Conservation (phyloP, 208 protist species). For the Leishmania mexicana region DNA sequence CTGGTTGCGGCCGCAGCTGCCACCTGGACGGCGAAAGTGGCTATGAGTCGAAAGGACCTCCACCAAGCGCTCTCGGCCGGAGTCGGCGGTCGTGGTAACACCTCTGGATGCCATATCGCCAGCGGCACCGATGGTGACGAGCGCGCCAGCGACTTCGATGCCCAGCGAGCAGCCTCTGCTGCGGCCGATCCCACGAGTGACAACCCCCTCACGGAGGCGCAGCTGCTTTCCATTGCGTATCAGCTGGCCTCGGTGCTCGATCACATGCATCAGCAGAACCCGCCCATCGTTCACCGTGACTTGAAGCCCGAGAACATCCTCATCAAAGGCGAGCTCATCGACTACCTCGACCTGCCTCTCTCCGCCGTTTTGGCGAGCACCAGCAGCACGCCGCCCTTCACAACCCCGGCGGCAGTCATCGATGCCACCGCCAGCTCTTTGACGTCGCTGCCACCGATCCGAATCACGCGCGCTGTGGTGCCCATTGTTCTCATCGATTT, state of each 20-base stretch:
- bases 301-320: slow-evolving; percentile 97
- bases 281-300: slow-evolving; percentile 98
- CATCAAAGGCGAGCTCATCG: slow-evolving; percentile 45
- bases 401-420: neutral
- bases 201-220: slow-evolving; percentile 69
- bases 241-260: slow-evolving; percentile 72
- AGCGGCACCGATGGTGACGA: neutral
- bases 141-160: neutral
- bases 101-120: neutral
- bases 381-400: slow-evolving; percentile 1
- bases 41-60: neutral
- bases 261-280: slow-evolving; percentile 84
- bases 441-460: slow-evolving; percentile 18
- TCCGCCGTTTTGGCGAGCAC: neutral
- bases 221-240: slow-evolving; percentile 81
- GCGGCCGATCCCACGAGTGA: slow-evolving; percentile 19
- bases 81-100: neutral
- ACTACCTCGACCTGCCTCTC: slow-evolving; percentile 21
- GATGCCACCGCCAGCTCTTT: slow-evolving; percentile 2
- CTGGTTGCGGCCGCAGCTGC: slow-evolving; percentile 16
- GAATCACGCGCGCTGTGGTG: slow-evolving; percentile 51
- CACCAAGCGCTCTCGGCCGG: neutral
- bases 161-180: neutral
- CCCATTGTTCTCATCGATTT: slow-evolving; percentile 88
- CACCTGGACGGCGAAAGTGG: slow-evolving; percentile 17